Conservation (phyloP, 2,329 filamentous ascomycete genomes). For the Volutella citrinella region DNA sequence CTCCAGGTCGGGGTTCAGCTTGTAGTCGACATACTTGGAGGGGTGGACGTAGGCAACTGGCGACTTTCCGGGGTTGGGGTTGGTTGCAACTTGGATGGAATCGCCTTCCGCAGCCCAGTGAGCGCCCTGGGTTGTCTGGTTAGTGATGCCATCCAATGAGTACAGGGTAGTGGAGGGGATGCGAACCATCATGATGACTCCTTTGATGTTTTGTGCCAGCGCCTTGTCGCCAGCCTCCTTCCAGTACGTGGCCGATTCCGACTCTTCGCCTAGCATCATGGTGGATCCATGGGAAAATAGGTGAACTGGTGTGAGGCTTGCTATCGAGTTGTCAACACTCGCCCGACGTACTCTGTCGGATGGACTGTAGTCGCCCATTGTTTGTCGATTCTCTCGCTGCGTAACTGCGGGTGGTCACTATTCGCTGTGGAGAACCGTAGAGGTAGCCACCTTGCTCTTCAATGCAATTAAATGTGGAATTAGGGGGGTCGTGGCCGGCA, state of each 20-base stretch:
- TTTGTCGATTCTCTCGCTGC: no score
- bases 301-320: conserved; percentile 56
- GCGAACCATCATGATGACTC: conserved; percentile 55
- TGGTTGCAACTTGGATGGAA: conserved; percentile 58
- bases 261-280: conserved; percentile 69
- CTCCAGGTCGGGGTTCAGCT: conserved; percentile 56
- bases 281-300: conserved; percentile 71
- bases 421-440: no score
- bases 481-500: no score
- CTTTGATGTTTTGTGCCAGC: conserved; percentile 52
- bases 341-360: no score
- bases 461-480: no score
- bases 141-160: background rate
- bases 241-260: conserved; percentile 61
- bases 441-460: no score
- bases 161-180: background rate
- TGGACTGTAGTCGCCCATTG: no score
- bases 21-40: conserved; percentile 61
- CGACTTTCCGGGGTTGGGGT: conserved; percentile 57
- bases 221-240: conserved; percentile 59
- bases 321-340: no score
- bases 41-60: conserved; percentile 67
- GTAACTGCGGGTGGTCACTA: no score
- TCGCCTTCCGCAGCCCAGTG: conserved; percentile 62
- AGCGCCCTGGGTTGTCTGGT: conserved; percentile 52